Conservation (phyloP, 345 rosid species). For the Noccaea bulbosa region DNA sequence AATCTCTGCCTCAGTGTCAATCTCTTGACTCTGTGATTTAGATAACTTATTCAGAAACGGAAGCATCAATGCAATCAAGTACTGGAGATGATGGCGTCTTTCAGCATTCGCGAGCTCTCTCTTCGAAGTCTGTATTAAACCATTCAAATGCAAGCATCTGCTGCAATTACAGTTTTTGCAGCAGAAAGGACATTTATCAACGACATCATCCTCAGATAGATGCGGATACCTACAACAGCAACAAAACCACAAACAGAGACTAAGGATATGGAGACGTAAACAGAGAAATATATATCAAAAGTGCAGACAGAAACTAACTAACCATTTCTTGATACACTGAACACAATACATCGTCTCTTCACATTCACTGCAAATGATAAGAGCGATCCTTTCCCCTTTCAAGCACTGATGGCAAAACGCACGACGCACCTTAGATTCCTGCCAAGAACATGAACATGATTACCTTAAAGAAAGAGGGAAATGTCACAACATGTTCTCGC, state of each 20-base stretch:
- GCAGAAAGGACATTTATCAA: conserved; percentile 74
- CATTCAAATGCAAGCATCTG: conserved; percentile 67
- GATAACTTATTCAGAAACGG: conserved; percentile 63
- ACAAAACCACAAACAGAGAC: conserved; percentile 15
- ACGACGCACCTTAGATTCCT: conserved; percentile 39
- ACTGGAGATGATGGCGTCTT: conserved; percentile 57
- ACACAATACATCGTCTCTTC: conserved; percentile 52
- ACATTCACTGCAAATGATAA: conserved; percentile 62
- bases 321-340: conserved; percentile 74
- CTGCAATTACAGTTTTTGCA: conserved; percentile 81
- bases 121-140: conserved; percentile 69
- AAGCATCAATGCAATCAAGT: conserved; percentile 57
- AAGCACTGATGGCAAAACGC: conserved; percentile 77
- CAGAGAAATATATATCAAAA: not conserved
- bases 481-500: no score
- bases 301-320: conserved; percentile 20
- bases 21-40: conserved; percentile 60
- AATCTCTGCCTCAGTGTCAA: conserved; percentile 58
- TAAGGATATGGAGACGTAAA: not conserved
- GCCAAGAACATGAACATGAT: conserved; percentile 6
- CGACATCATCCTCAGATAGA: conserved; percentile 56
- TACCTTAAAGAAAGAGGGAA: no score
- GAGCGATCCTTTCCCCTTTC: conserved; percentile 54
- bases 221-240: conserved; percentile 65
- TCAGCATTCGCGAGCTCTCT: conserved; percentile 48